Evolutionary conservation across 1,284 basidiomycete genomes (phyloP).

Genomic region (Malassezia arunalokei): DNA sequence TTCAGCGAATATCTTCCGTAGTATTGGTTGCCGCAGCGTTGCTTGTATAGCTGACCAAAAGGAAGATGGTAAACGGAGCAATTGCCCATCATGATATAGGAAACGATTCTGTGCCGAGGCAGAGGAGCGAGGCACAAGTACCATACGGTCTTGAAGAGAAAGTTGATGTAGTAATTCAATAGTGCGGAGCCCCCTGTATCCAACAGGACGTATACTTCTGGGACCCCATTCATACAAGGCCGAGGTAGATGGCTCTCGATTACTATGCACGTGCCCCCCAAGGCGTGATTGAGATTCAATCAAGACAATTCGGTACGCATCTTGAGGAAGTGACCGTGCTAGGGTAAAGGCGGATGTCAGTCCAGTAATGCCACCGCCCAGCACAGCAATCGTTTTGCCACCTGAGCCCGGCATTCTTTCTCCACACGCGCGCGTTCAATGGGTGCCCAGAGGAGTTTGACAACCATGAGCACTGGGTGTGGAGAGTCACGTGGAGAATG

Average conservation of each 20-base stretch:
- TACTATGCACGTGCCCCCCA: constrained; percentile 72
- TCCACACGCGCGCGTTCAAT: background rate
- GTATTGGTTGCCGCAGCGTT: constrained; percentile 29
- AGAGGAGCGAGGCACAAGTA: constrained; percentile 57
- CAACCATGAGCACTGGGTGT: background rate
- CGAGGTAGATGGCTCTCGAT: constrained; percentile 44
- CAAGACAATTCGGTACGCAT: constrained; percentile 53
- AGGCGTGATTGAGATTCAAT: constrained; percentile 57
- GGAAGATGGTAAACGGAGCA: constrained; percentile 52
- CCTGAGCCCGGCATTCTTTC: background rate
- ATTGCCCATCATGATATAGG: constrained; percentile 55
- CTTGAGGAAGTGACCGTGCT: constrained; percentile 55
- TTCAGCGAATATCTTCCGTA: constrained; percentile 20
- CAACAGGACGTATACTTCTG: constrained; percentile 34
- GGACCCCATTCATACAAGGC: constrained; percentile 38
- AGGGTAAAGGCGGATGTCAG: constrained; percentile 69
- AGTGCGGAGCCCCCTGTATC: constrained; percentile 47
- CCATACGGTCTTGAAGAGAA: constrained; percentile 53
- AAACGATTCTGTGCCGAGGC: constrained; percentile 64
- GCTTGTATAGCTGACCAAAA: constrained; percentile 46
- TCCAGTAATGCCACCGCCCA: constrained; percentile 72
- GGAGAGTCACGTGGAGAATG: constrained; percentile 11
- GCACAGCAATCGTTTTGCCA: constrained; percentile 49
- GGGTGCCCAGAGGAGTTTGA: background rate
- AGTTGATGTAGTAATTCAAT: constrained; percentile 69